Percentiles rank a stretch among this genome's conserved stretches.
Conservation (phyloP, 192 early-diverging fungal genomes). For the Linnemannia exigua region DNA sequence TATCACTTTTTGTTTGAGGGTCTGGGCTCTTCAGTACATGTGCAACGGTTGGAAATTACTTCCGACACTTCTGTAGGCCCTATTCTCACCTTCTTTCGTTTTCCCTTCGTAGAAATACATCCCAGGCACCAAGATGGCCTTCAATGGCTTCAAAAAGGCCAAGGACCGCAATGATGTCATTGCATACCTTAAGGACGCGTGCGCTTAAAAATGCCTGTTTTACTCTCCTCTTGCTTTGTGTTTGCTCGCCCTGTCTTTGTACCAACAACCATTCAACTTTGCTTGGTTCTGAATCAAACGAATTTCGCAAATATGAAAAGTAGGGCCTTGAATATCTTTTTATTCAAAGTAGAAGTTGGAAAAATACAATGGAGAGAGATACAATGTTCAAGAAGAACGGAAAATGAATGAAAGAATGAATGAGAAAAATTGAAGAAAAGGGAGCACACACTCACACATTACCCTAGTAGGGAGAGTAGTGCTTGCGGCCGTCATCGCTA, state of each 20-base stretch:
- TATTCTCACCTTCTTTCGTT: background rate
- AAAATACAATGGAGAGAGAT: constrained; percentile 5
- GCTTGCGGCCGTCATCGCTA: background rate
- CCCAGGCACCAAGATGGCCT: constrained; percentile 98
- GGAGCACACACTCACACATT: too few species aligned
- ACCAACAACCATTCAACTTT: too few species aligned
- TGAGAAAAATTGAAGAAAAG: background rate
- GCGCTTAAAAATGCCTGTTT: background rate
- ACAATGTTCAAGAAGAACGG: background rate
- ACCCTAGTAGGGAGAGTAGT: background rate
- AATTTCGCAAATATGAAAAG: too few species aligned
- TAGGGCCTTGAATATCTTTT: background rate
- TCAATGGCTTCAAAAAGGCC: constrained; percentile 91
- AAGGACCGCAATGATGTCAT: constrained; percentile 91
- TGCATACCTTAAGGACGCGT: constrained; percentile 87
- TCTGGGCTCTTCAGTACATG: background rate
- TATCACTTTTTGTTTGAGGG: background rate
- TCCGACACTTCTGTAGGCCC: too few species aligned
- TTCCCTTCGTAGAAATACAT: constrained; percentile 67
- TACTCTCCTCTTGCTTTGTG: background rate
- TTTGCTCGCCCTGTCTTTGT: background rate
- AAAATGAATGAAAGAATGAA: background rate
- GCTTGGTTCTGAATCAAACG: too few species aligned
- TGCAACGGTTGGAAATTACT: too few species aligned
- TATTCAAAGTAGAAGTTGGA: background rate